phyloP scores from a whole-genome alignment of 129 eudicot genomes.

The Helianthus annuus region HanXRQr2.0-SUNRISE NC_035446.2:81958731-81959230 shows the following conservation, averaged over 20 bases:
- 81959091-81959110: neutral
- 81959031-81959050: too few species aligned
- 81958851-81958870: neutral
- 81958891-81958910: neutral
- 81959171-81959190: too few species aligned
- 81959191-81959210: too few species aligned
- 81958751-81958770: neutral
- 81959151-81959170: too few species aligned
- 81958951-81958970: neutral
- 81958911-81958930: neutral
- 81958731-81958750: neutral
- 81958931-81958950: neutral
- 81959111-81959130: neutral
- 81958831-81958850: neutral
- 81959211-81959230: too few species aligned
- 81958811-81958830: too few species aligned
- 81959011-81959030: neutral
- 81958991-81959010: neutral
- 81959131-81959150: too few species aligned
- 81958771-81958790: too few species aligned
- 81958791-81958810: neutral
- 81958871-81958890: neutral
- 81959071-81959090: too few species aligned
- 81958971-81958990: neutral
- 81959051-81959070: too few species aligned